These are phyloP conservation scores for Fusarium humuli DNA, from an alignment of 2,329 filamentous ascomycete genomes.

Conservation along the genomic window DNA sequence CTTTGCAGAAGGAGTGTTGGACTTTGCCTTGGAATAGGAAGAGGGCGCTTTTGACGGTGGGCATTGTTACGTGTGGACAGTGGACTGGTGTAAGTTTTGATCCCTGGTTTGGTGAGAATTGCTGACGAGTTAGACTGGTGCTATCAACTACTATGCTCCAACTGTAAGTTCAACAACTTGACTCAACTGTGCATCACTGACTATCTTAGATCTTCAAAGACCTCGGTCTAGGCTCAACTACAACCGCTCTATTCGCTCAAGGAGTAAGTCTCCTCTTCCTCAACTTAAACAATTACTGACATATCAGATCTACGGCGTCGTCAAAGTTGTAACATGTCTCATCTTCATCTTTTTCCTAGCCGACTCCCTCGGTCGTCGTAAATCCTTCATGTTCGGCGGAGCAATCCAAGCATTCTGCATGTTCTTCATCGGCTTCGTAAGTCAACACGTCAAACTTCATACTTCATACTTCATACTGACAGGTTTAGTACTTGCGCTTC, in stretches of 20 bases:
- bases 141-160: conserved; percentile 70
- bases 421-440: conserved; percentile 68
- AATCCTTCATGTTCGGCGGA: conserved; percentile 45
- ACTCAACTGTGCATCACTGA: not conserved
- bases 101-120: no score
- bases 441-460: not conserved
- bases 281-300: no score
- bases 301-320: conserved; percentile 65
- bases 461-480: not conserved
- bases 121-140: conserved; percentile 37
- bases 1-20: conserved; percentile 41
- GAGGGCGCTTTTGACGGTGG: conserved; percentile 42
- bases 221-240: conserved; percentile 63
- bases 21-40: conserved; percentile 36
- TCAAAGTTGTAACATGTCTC: conserved; percentile 72
- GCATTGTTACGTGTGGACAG: conserved; percentile 42
- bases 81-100: conserved; percentile 43
- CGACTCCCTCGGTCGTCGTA: conserved; percentile 72
- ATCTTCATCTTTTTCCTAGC: conserved; percentile 72
- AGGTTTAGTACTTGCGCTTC: conserved; percentile 62
- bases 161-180: conserved; percentile 37
- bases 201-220: conserved; percentile 63
- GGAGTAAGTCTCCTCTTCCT: conserved; percentile 63
- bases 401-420: conserved; percentile 55
- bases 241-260: conserved; percentile 72